These are phyloP conservation scores for Colletotrichum sidae DNA, from an alignment of 2,329 filamentous ascomycete species.

Conservation along the genomic window DNA sequence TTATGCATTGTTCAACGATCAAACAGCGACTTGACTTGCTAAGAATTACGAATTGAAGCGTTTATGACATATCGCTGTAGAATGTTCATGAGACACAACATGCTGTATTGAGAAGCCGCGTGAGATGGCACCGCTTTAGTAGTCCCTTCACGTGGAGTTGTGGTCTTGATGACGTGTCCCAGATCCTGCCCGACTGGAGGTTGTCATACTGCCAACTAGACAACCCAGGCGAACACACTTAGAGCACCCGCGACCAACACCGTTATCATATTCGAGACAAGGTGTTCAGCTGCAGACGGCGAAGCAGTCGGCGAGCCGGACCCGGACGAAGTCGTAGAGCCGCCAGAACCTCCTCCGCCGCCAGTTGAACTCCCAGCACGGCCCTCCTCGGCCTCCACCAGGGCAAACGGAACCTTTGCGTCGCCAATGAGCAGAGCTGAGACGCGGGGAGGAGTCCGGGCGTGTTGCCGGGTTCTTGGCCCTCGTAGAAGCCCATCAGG, in stretches of 20 bases:
- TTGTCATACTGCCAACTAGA: neutral
- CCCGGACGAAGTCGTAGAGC: neutral
- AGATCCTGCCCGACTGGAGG: too few relatives aligned
- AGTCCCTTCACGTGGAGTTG: too few relatives aligned
- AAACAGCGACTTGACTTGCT: too few relatives aligned
- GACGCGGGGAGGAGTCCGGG: slow-evolving; percentile 39
- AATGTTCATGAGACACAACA: too few relatives aligned
- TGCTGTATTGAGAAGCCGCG: too few relatives aligned
- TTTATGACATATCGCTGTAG: too few relatives aligned
- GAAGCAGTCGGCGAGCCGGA: neutral
- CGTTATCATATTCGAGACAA: neutral
- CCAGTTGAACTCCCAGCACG: neutral
- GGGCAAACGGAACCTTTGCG: slow-evolving; percentile 13
- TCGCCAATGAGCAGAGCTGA: slow-evolving; percentile 50
- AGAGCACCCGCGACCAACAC: neutral
- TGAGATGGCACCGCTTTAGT: too few relatives aligned
- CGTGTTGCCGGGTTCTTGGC: too few relatives aligned
- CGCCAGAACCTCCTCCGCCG: neutral
- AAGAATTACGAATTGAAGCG: too few relatives aligned
- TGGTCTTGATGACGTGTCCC: too few relatives aligned
- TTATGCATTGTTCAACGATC: too few relatives aligned
- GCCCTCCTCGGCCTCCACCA: neutral
- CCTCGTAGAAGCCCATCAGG: too few relatives aligned
- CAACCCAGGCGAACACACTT: neutral
- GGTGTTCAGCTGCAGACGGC: neutral